Conservation (phyloP, 148 eudicot genomes). For the Beta vulgaris region DNA sequence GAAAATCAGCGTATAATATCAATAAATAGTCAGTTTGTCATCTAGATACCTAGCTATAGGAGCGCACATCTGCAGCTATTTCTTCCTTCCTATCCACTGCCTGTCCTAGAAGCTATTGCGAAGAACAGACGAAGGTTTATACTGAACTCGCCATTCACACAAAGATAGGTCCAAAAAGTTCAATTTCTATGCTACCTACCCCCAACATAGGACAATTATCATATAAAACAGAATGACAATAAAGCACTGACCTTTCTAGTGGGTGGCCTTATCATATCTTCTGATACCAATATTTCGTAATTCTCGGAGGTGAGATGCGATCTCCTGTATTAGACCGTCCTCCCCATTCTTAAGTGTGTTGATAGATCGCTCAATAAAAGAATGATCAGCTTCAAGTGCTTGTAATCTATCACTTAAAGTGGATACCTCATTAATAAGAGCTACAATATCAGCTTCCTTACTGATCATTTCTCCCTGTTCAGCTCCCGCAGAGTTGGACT, state of each 20-base stretch:
- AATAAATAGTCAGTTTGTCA: neutral
- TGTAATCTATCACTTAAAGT: slow-evolving; percentile 42
- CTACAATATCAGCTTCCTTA: slow-evolving; percentile 36
- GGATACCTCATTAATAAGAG: slow-evolving; percentile 39
- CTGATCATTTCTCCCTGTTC: slow-evolving; percentile 13
- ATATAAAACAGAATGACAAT: neutral
- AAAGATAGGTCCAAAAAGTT: neutral
- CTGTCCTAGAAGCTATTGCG: no score
- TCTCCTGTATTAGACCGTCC: slow-evolving; percentile 46
- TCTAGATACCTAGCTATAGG: neutral
- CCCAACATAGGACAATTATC: no score
- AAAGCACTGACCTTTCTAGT: slow-evolving; percentile 20
- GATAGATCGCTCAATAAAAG: slow-evolving; percentile 40
- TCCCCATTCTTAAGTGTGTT: slow-evolving; percentile 39
- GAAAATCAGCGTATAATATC: neutral
- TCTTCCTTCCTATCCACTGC: no score
- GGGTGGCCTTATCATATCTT: slow-evolving; percentile 22
- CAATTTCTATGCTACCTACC: neutral
- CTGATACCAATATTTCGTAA: slow-evolving; percentile 38
- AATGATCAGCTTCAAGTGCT: slow-evolving; percentile 49
- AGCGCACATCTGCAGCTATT: neutral
- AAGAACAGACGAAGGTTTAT: neutral
- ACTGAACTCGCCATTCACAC: neutral
- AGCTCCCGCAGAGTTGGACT: slow-evolving; percentile 22
- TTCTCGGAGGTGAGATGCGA: slow-evolving; percentile 47